Evolutionary conservation across 805 yeast species (phyloP), one percentile per base, ranked within the genome.

Genomic region (Groenewaldozyma salmanticensis): DNA sequence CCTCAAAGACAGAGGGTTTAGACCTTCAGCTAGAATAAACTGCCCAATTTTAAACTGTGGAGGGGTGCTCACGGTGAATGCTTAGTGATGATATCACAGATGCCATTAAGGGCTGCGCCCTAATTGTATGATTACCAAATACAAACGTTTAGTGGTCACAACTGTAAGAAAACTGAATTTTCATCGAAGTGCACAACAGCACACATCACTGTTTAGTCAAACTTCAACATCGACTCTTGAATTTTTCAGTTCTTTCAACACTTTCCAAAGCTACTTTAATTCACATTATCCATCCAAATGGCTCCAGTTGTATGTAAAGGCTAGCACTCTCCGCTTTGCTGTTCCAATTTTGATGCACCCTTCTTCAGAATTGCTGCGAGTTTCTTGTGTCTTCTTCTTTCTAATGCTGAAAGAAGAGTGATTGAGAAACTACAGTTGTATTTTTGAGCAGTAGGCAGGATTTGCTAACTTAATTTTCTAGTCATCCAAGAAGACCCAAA

Each of bases 281-380:
- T 9, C 29, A 24, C 29, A 24, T 24, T 24, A 9, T 9, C 29
- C 13, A 24, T 24, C 13, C 61, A 58, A 74, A 81, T 83, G 94
- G 94, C 94, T 79, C 94, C 94, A 80, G 81, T 79, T 70, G 92
- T 82, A 81, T 71, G 92, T 81, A 44, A 27, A 35, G 16, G 18
- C 22, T 24, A n/a, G 22, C 19, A 16, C 29, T n/a, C 22, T 15
- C 41, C 65, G 68, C 65, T 62, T 63, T 62, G 64, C 66, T 61
- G 61, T 58, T 59, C 49, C 13, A n/a, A 24, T 24, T 24, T 24
- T 24, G 46, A 43, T 45, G 40, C 38, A 39, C 33, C n/a, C 42
- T 17, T 39, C 37, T 34, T 32, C 35, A 31, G 37, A 32, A 21
- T 20, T 33, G 24, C 40, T 55, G 20, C n/a, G 19, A 31, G 33